phyloP scores from a whole-genome alignment of 345 rosid species.

The Garcia nutans region DNA sequence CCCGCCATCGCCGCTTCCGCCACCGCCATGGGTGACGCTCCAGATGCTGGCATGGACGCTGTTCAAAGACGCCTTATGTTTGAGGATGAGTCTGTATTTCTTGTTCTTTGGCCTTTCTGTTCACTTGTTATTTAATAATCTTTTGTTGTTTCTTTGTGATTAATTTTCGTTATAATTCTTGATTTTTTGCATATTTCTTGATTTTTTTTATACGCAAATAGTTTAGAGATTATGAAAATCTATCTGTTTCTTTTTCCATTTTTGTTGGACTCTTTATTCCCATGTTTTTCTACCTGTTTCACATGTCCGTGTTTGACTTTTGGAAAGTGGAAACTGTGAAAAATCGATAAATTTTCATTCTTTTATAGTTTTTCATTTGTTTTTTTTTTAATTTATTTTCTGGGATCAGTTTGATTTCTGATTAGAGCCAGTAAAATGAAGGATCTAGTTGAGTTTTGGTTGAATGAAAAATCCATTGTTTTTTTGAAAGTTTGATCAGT shows the following conservation, averaged over 20 bases:
- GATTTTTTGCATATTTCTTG: not conserved
- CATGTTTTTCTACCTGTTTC: not conserved
- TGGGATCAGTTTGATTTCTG: not conserved
- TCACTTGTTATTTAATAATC: not conserved
- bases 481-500: not conserved
- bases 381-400: not conserved
- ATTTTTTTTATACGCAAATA: not conserved
- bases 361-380: not conserved
- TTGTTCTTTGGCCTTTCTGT: not conserved
- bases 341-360: not conserved
- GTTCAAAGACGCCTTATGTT: conserved; percentile 99
- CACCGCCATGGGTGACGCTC: conserved; percentile 50
- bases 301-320: not conserved
- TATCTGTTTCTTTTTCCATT: not conserved
- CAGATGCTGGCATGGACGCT: conserved; percentile 88
- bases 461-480: not conserved
- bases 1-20: conserved; percentile 36
- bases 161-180: not conserved
- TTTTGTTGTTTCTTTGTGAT: not conserved
- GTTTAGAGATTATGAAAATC: no score
- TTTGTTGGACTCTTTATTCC: not conserved
- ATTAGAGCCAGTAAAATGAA: not conserved
- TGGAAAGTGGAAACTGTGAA: no score
- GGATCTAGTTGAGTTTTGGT: not conserved
- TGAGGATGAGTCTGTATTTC: conserved; percentile 68